phyloP scores from a whole-genome alignment of 768 basidiomycete species.

The Tulasnella sp. region DNA sequence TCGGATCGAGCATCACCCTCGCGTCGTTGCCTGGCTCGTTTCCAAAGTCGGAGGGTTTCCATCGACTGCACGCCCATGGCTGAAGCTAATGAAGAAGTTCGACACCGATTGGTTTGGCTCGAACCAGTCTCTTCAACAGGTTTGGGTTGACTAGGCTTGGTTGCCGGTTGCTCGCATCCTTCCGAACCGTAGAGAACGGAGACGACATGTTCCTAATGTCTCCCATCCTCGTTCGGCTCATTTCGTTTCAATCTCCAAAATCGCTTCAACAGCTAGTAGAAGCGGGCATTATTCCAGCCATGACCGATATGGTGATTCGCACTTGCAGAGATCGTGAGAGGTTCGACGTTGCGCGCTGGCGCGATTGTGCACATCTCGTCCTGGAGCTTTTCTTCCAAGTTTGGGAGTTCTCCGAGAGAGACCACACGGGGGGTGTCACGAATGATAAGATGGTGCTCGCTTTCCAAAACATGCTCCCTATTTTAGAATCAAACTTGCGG shows the following conservation, averaged over 20 bases:
- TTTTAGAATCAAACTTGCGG: no score
- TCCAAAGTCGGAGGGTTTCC: neutral
- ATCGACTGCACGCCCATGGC: no score
- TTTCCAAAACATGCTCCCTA: neutral
- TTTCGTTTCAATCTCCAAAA: neutral
- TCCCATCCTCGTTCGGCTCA: no score
- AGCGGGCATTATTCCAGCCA: neutral
- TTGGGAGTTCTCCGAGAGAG: neutral
- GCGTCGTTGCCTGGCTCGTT: neutral
- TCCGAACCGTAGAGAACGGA: neutral
- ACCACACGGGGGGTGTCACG: neutral
- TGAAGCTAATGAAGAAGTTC: neutral
- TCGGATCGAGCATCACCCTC: neutral
- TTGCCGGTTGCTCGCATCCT: neutral
- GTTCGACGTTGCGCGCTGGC: neutral
- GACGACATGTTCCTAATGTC: neutral
- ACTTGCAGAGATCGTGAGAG: neutral
- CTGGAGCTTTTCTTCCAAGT: no score
- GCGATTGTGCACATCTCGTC: slow-evolving; percentile 47
- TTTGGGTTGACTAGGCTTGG: neutral
- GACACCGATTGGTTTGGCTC: neutral
- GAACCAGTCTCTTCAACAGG: neutral
- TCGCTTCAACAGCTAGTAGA: neutral
- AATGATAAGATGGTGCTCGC: neutral
- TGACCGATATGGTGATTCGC: neutral